Percentiles rank a stretch among this genome's conserved stretches.
Evolutionary conservation across 768 basidiomycete genomes (phyloP).

Genomic region (Suillus plorans): DNA sequence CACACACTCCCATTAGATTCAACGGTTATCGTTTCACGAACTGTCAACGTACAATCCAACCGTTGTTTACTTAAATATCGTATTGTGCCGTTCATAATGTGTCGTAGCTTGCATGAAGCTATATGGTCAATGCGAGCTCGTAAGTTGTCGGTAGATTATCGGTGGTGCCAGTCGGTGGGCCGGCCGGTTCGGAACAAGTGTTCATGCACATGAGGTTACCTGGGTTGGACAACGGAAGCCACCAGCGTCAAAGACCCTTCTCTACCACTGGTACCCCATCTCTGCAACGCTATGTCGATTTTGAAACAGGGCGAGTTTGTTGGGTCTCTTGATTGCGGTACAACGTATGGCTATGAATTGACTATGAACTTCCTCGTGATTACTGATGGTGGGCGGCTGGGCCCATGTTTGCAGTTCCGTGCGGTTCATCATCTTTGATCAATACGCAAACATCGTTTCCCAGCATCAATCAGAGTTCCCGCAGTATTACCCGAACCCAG

Average conservation of each 20-base stretch:
- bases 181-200: conserved; percentile 9
- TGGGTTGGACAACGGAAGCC: no score
- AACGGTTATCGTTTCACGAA: background rate
- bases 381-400: background rate
- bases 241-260: conserved; percentile 14
- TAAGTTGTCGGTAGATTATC: background rate
- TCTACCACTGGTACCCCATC: background rate
- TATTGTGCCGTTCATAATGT: background rate
- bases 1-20: background rate
- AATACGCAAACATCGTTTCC: conserved; percentile 82
- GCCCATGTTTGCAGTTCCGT: conserved; percentile 58
- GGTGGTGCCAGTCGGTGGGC: background rate
- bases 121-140: background rate
- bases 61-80: background rate
- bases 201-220: background rate
- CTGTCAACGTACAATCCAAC: background rate
- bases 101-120: background rate
- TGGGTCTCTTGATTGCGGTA: conserved; percentile 92
- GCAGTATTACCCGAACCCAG: conserved; percentile 89
- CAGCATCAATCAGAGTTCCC: conserved; percentile 92
- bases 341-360: conserved; percentile 68
- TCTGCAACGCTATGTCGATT: conserved; percentile 24
- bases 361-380: conserved; percentile 11
- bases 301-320: conserved; percentile 78
- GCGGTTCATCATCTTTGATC: conserved; percentile 89